Evolutionary conservation across 345 rosid species (phyloP), one percentile per base, ranked within the genome.

Genomic region (Citrus maxima): DNA sequence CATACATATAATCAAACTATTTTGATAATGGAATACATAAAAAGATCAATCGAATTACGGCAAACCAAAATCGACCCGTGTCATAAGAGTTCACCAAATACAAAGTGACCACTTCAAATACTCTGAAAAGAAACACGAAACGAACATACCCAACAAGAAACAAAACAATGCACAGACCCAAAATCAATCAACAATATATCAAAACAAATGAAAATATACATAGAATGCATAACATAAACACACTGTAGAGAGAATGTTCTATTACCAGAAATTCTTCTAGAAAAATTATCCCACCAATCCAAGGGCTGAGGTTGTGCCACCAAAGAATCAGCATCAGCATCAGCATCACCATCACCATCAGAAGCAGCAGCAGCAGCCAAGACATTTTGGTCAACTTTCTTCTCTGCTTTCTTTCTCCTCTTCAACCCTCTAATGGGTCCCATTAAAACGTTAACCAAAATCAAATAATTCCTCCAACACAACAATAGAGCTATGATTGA

Each of bases 251-350:
- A 67, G 35, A 54, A 67, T 63, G 82, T 37, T 58, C 18, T 10
- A 10, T 46, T 88, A 91, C 98, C 98, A 58, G 89, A 83, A 79
- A 93, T 86, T 86, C 92, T 89, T 76, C 74, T 83, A 73, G 92
- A 92, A 87, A 90, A 93, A 30, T 84, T 87, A 78, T 89, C 93
- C 95, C 92, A 92, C 94, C 97, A 93, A 85, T 93, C 92, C 75
- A 75, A 55, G 14, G 86, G 81, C 62, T 40, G 85, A 62, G 79
- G 90, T 34, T 82, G 88, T 56, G 80, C 58, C 46, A 60, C 66
- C 78, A 78, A 72, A 34, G 85, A 38, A 76, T 78, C 71, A 56
- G 76, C 54, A 12, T 84, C 22, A 58, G 68, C 73, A 67, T 84
- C 85, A 73, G 86, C 80, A 83, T 78, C 59, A 9, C 84, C 22